phyloP scores from a whole-genome alignment of 2,329 filamentous ascomycete genomes.

The Talaromyces sp. region DNA sequence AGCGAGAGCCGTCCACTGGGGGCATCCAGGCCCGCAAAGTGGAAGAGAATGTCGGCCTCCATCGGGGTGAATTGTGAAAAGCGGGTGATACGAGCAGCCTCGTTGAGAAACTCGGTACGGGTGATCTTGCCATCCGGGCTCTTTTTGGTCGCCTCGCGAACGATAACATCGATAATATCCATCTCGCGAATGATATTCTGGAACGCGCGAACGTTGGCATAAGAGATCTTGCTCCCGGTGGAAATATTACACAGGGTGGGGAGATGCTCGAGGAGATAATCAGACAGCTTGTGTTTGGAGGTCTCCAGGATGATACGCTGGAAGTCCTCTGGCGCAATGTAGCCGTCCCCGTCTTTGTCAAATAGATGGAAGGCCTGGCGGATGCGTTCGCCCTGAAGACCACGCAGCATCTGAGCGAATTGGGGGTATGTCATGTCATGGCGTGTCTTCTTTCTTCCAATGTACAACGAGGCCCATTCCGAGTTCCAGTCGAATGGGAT shows the following conservation, averaged over 20 bases:
- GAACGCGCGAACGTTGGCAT: constrained; percentile 95
- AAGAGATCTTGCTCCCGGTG: constrained; percentile 85
- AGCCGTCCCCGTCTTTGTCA: constrained; percentile 87
- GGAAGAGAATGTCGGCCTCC: constrained; percentile 98
- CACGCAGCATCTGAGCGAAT: constrained; percentile 96
- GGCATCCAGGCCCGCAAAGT: constrained; percentile 90
- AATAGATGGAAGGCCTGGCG: constrained; percentile 90
- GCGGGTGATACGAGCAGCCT: constrained; percentile 81
- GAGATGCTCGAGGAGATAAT: constrained; percentile 87
- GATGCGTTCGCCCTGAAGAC: constrained; percentile 91
- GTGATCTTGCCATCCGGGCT: constrained; percentile 90
- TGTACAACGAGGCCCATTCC: constrained; percentile 93
- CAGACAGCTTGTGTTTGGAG: constrained; percentile 90
- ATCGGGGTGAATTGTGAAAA: constrained; percentile 97
- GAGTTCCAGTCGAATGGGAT: constrained; percentile 97
- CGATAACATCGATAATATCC: constrained; percentile 91
- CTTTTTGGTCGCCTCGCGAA: constrained; percentile 78
- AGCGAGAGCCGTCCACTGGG: constrained; percentile 78
- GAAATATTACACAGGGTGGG: constrained; percentile 93
- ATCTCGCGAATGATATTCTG: constrained; percentile 97
- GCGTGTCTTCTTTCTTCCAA: constrained; percentile 78
- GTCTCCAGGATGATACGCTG: constrained; percentile 94
- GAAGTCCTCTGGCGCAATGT: constrained; percentile 88
- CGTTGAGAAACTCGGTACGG: constrained; percentile 86
- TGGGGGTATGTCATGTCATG: constrained; percentile 93